Evolutionary conservation across 306 rosid species (phyloP).

Genomic region (Cucurbita ficifolia): DNA sequence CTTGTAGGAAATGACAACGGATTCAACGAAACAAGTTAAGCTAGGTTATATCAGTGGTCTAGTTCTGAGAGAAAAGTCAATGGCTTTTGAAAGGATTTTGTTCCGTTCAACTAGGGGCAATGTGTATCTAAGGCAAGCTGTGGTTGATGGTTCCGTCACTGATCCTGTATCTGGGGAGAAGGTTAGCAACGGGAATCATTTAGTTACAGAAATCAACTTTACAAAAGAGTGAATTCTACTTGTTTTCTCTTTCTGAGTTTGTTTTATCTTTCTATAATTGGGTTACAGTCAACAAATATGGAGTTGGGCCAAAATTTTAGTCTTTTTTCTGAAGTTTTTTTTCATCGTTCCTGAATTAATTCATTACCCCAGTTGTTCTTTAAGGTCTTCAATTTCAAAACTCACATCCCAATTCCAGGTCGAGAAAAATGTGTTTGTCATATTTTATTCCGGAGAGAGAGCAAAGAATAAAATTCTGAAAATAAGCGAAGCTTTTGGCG

Average conservation of each 20-base stretch:
- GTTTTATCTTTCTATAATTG: conserved; percentile 6
- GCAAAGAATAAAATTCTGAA: conserved; percentile 60
- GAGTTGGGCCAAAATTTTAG: background rate
- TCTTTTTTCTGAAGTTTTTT: background rate
- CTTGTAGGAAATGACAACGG: conserved; percentile 39
- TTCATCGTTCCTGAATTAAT: background rate
- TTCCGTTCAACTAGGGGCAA: conserved; percentile 85
- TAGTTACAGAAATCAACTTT: background rate
- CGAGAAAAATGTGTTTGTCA: conserved; percentile 66
- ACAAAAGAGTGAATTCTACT: background rate
- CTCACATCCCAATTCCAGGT: conserved; percentile 31
- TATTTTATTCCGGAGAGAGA: conserved; percentile 76
- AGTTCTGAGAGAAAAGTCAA: conserved; percentile 55
- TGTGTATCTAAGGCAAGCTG: conserved; percentile 55
- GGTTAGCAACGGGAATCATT: conserved; percentile 28
- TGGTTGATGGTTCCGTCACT: conserved; percentile 40
- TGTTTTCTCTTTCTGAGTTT: background rate
- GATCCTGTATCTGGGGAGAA: conserved; percentile 73
- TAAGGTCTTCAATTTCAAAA: conserved; percentile 7
- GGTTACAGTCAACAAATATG: background rate
- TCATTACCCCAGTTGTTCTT: background rate
- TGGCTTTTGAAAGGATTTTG: conserved; percentile 59
- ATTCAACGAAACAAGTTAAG: conserved; percentile 41
- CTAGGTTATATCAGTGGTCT: conserved; percentile 66
- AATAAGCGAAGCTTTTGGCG: conserved; percentile 78